These are phyloP conservation scores for Chlorencoelia australis DNA, from an alignment of 2,329 filamentous ascomycete genomes.

Conservation along the genomic window DNA sequence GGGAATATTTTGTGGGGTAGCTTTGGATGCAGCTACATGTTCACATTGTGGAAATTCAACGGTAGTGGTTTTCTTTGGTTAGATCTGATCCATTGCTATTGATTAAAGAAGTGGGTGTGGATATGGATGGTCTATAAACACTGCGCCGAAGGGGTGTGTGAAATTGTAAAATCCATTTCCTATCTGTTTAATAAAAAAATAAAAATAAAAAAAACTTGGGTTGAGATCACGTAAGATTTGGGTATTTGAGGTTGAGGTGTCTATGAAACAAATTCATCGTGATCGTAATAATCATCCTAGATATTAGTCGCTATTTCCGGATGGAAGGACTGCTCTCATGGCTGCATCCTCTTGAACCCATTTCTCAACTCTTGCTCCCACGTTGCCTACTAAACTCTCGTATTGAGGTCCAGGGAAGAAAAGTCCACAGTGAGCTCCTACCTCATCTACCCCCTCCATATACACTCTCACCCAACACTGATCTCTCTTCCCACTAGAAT, in stretches of 20 bases:
- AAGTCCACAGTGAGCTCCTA: conserved; percentile 73
- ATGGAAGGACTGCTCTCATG: conserved; percentile 14
- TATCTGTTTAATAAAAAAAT: no score
- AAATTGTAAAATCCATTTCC: no score
- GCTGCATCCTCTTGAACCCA: conserved; percentile 58
- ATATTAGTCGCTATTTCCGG: not conserved
- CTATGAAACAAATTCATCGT: not conserved
- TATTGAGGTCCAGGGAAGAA: conserved; percentile 69
- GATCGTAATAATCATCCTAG: not conserved
- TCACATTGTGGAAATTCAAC: not conserved
- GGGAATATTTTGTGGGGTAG: not conserved
- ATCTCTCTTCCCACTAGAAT: conserved; percentile 47
- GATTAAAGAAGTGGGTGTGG: no score
- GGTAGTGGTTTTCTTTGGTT: not conserved
- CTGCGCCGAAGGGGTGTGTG: no score
- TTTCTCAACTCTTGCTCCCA: conserved; percentile 52
- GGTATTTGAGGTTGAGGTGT: not conserved
- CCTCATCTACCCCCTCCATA: conserved; percentile 78
- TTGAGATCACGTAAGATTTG: not conserved
- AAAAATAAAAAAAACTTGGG: no score
- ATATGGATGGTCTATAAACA: no score
- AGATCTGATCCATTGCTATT: no score
- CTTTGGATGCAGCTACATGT: not conserved
- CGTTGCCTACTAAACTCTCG: conserved; percentile 65
- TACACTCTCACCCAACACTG: conserved; percentile 67